Conservation (phyloP, 2,329 filamentous ascomycete species). For the Leptoxyphium fumago region DNA sequence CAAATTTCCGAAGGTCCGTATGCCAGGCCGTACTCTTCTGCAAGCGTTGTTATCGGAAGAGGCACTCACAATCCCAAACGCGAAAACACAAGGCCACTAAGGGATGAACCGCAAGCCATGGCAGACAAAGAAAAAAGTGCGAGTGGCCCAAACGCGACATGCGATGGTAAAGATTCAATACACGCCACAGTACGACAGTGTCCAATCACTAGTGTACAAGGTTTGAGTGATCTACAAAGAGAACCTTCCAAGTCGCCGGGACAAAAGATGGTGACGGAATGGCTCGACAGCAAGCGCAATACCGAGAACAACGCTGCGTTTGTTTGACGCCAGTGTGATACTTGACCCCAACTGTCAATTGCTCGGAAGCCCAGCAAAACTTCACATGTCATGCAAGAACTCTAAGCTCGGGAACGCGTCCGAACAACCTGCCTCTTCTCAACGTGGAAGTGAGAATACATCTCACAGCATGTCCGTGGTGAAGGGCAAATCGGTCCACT, state of each 20-base stretch:
- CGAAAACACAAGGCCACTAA: neutral
- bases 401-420: no score
- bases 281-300: slow-evolving; percentile 14
- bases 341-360: no score
- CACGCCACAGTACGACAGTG: neutral
- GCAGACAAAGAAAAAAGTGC: slow-evolving; percentile 2
- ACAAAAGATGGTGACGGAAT: slow-evolving; percentile 16
- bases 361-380: no score
- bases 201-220: neutral
- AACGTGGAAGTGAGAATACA: no score
- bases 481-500: no score
- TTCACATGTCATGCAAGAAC: no score
- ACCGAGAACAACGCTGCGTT: slow-evolving; percentile 3
- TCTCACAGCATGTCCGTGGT: no score
- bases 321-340: no score
- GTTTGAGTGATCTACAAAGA: slow-evolving; percentile 3
- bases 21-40: slow-evolving; percentile 4
- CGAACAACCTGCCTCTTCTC: no score
- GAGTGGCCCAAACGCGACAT: slow-evolving; percentile 5
- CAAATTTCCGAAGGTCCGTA: slow-evolving; percentile 22
- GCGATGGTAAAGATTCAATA: slow-evolving; percentile 1
- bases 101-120: slow-evolving; percentile 5
- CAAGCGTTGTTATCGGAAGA: neutral
- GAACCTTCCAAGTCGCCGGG: slow-evolving; percentile 10
- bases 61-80: no score